Percentiles rank a stretch among this genome's conserved stretches.
Conservation (phyloP, 306 rosid species). For the Herpetospermum pedunculosum region DNA sequence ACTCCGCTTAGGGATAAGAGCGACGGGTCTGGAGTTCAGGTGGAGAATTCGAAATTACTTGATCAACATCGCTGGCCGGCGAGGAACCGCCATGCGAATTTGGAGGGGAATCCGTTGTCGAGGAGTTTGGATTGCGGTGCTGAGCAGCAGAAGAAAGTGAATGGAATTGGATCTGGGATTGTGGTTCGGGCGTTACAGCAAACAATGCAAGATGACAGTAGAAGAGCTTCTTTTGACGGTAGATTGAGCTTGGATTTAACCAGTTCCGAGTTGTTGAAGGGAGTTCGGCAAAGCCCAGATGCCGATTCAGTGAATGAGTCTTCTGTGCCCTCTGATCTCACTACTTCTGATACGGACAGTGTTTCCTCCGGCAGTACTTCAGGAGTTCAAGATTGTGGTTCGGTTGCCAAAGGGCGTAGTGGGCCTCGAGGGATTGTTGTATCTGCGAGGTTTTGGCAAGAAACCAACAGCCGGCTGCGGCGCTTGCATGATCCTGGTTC, state of each 20-base stretch:
- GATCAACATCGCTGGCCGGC: conserved; percentile 98
- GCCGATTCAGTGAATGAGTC: conserved; percentile 35
- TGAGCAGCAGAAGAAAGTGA: conserved; percentile 27
- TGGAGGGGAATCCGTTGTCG: conserved; percentile 22
- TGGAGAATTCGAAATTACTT: conserved; percentile 58
- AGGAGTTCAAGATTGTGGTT: conserved; percentile 53
- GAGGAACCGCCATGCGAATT: conserved; percentile 39
- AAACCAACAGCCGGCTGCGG: conserved; percentile 77
- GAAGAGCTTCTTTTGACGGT: conserved; percentile 76
- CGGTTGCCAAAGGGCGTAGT: conserved; percentile 24
- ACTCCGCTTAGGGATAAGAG: conserved; percentile 46
- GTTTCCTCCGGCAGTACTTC: conserved; percentile 95
- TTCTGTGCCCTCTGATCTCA: conserved; percentile 60
- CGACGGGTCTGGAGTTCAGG: conserved; percentile 44
- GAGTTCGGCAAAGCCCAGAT: conserved; percentile 31
- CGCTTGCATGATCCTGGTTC: conserved; percentile 92
- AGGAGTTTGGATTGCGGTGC: conserved; percentile 55
- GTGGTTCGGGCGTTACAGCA: conserved; percentile 61
- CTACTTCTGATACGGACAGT: conserved; percentile 93
- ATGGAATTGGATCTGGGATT: conserved; percentile 62
- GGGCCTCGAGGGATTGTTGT: conserved; percentile 58
- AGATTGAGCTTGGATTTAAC: conserved; percentile 85
- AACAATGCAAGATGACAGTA: conserved; percentile 37
- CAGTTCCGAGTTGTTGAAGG: conserved; percentile 40
- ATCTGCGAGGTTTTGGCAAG: conserved; percentile 97